Conservation (phyloP, 2,329 filamentous ascomycete genomes). For the Paecilomyces niveus region DNA sequence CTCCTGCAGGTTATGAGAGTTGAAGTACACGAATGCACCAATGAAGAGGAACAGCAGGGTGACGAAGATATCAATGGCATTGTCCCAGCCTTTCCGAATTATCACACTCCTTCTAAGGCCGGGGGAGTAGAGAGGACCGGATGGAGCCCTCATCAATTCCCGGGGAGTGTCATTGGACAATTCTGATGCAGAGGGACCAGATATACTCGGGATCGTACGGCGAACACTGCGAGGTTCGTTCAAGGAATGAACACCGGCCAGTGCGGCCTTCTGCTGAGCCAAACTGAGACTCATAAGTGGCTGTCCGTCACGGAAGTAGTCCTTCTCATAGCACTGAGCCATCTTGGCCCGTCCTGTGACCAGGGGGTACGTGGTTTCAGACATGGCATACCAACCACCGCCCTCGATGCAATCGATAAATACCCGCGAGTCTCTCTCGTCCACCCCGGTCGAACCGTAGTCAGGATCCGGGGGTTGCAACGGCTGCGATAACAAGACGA, state of each 20-base stretch:
- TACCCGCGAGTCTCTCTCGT: constrained; percentile 57
- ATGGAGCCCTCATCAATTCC: constrained; percentile 26
- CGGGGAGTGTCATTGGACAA: constrained; percentile 33
- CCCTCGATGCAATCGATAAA: constrained; percentile 79
- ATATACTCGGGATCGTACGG: constrained; percentile 39
- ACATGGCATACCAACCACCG: constrained; percentile 94
- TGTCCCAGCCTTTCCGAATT: constrained; percentile 40
- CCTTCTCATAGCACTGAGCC: constrained; percentile 51
- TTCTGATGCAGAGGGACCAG: constrained; percentile 25
- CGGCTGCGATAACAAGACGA: constrained; percentile 83
- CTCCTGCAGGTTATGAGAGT: constrained; percentile 33
- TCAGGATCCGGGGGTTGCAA: constrained; percentile 50
- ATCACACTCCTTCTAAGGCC: constrained; percentile 36
- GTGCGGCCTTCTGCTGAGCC: constrained; percentile 50
- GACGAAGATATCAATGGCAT: constrained; percentile 38
- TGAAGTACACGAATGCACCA: constrained; percentile 36
- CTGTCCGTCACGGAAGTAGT: constrained; percentile 36
- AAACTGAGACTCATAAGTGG: constrained; percentile 30
- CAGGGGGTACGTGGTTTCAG: constrained; percentile 75
- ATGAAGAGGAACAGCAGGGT: constrained; percentile 33
- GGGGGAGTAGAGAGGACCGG: constrained; percentile 31
- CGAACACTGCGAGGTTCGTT: constrained; percentile 37
- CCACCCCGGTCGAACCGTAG: constrained; percentile 28
- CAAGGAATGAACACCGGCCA: constrained; percentile 67
- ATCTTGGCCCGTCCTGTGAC: constrained; percentile 63